Evolutionary conservation across 768 basidiomycete genomes (phyloP).

Genomic region (Xerocomellus intermedius): DNA sequence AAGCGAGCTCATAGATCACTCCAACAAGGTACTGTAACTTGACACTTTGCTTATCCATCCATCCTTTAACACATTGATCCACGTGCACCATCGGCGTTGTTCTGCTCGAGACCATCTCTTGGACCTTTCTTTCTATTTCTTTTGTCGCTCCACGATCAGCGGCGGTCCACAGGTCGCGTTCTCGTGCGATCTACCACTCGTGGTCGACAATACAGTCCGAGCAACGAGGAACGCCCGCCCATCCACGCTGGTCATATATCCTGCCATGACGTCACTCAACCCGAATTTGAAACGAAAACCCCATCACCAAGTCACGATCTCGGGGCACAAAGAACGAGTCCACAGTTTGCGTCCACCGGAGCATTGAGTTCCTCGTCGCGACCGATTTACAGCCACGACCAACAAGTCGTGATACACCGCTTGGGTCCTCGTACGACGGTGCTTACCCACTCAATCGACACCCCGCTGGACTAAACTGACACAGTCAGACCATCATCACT

Average conservation of each 20-base stretch:
- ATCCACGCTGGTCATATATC: neutral
- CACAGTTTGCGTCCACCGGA: no score
- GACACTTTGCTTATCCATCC: neutral
- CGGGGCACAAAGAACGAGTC: no score
- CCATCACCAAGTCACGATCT: no score
- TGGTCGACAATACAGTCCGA: neutral
- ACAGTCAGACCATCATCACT: neutral
- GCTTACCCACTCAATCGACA: no score
- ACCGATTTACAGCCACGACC: no score
- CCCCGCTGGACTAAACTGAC: no score
- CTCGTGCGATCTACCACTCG: neutral
- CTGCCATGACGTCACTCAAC: neutral
- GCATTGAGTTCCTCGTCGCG: no score
- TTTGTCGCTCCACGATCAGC: neutral
- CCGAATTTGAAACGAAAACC: neutral
- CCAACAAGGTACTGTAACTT: no score
- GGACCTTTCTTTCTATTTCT: neutral
- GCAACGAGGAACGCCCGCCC: neutral
- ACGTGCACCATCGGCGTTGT: no score
- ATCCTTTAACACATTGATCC: neutral
- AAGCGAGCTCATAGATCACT: neutral
- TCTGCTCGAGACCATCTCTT: neutral
- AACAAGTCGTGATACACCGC: no score
- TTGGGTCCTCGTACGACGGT: no score
- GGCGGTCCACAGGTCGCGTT: neutral